Percentiles rank a stretch among this genome's conserved stretches.
phyloP scores from a whole-genome alignment of 306 rosid genomes.

The Vicia faba region DNA sequence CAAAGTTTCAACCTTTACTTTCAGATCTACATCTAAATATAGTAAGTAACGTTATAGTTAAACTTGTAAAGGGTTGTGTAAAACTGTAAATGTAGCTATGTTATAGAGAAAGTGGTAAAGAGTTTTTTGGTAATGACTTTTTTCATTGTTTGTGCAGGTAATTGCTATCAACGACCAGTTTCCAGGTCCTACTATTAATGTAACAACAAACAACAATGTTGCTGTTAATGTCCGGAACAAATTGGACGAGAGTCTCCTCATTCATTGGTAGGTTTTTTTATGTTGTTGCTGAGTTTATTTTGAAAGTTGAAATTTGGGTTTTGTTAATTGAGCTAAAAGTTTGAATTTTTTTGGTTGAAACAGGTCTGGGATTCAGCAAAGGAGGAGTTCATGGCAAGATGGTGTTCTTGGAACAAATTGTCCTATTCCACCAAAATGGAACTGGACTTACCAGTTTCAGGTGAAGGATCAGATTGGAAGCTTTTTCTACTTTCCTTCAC shows the following conservation, averaged over 20 bases:
- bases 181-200: conserved; percentile 88
- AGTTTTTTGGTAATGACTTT: conserved; percentile 30
- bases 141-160: conserved; percentile 62
- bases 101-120: background rate
- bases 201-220: conserved; percentile 89
- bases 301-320: conserved; percentile 1
- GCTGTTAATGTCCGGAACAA: conserved; percentile 82
- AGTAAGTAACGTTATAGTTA: conserved; percentile 22
- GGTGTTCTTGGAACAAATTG: conserved; percentile 94
- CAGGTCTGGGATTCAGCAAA: conserved; percentile 92
- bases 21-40: conserved; percentile 45
- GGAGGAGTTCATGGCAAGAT: conserved; percentile 93
- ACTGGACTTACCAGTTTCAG: conserved; percentile 95
- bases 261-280: conserved; percentile 62
- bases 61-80: conserved; percentile 20
- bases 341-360: conserved; percentile 32
- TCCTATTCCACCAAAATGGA: conserved; percentile 98
- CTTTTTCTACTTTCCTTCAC: conserved; percentile 91
- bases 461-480: conserved; percentile 98
- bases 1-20: conserved; percentile 39
- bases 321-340: conserved; percentile 31
- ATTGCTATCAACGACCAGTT: conserved; percentile 80
- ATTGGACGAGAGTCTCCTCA: conserved; percentile 81
- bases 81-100: conserved; percentile 2
- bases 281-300: background rate